Conservation (phyloP, 2,329 filamentous ascomycete genomes). For the Ascochyta fabae region DNA sequence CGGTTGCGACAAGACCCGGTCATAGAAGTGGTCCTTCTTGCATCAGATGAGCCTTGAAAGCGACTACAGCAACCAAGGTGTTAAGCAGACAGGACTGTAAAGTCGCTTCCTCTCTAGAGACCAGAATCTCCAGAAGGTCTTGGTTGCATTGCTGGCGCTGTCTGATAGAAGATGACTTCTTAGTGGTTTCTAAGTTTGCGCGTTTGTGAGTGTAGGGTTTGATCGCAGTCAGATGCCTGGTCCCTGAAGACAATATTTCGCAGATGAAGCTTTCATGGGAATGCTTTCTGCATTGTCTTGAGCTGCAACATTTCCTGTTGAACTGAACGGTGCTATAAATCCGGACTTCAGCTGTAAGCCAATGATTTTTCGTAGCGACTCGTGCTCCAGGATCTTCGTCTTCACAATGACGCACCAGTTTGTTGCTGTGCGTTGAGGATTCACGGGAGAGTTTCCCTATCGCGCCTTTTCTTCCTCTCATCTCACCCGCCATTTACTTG, state of each 20-base stretch:
- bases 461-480: constrained; percentile 4
- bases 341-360: neutral
- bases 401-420: neutral
- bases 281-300: no score
- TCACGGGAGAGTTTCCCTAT: neutral
- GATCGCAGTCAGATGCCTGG: no score
- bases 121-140: no score
- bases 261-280: no score
- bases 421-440: neutral
- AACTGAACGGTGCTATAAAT: neutral
- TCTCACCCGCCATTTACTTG: neutral
- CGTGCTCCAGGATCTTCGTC: neutral
- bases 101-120: no score
- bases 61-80: neutral
- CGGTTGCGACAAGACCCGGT: neutral
- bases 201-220: no score
- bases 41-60: neutral
- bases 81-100: no score
- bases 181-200: no score
- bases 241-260: no score
- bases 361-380: neutral
- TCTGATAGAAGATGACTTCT: no score
- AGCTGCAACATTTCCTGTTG: no score
- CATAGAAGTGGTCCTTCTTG: neutral
- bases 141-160: no score